phyloP scores from a whole-genome alignment of 2,329 filamentous ascomycete genomes.

The Fusarium phyllophilum region DNA sequence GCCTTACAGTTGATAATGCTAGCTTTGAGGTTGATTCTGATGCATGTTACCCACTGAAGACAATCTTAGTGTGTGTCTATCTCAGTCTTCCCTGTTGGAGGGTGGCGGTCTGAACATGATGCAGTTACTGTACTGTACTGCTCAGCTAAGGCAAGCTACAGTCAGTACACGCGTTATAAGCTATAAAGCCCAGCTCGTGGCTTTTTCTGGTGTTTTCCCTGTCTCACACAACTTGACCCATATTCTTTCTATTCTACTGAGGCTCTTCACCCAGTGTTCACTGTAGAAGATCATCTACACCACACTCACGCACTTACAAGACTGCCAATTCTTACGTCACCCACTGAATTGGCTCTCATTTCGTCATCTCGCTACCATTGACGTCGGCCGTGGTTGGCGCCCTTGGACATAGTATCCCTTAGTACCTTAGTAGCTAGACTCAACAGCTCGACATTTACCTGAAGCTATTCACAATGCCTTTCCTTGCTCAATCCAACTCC shows the following conservation, averaged over 20 bases:
- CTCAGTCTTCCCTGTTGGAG: slow-evolving; percentile 23
- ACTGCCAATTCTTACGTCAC: background rate
- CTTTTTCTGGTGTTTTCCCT: slow-evolving; percentile 21
- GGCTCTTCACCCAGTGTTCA: background rate
- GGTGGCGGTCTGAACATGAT: slow-evolving; percentile 38
- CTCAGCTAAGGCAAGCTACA: slow-evolving; percentile 11
- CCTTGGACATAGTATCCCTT: background rate
- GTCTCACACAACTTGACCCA: slow-evolving; percentile 5
- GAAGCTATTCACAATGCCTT: slow-evolving; percentile 23
- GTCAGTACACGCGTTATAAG: background rate
- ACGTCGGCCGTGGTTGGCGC: slow-evolving; percentile 14
- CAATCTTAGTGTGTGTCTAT: slow-evolving; percentile 11
- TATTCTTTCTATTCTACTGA: background rate
- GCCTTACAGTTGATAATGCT: slow-evolving; percentile 5
- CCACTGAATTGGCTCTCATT: slow-evolving; percentile 12
- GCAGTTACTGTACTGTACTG: background rate
- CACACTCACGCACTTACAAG: background rate
- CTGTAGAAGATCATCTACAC: background rate
- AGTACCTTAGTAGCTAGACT: background rate
- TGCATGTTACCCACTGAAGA: slow-evolving; percentile 28
- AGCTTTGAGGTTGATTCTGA: slow-evolving; percentile 9
- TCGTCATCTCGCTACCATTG: slow-evolving; percentile 28
- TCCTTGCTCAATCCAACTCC: slow-evolving; percentile 12
- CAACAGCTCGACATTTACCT: background rate
- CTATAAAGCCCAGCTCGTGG: slow-evolving; percentile 23